Base-by-base conservation (phyloP, 768 basidiomycete genomes). In the Agaricus blazei region DNA sequence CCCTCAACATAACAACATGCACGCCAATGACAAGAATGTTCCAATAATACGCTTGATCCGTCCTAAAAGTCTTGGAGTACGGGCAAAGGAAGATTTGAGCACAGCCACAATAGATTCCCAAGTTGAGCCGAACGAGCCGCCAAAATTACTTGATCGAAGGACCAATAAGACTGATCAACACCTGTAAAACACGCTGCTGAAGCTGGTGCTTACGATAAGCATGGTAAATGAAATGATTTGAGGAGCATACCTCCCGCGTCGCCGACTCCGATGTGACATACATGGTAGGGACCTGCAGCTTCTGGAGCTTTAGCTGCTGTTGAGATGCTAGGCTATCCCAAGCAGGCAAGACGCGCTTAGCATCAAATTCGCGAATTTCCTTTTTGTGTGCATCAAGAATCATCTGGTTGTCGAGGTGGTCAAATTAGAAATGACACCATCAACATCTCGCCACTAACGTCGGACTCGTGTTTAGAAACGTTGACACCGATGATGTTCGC, bases 251-350 rank as follows among this genome's bases (percentile, higher is more conserved):
- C 76, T 89, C 77, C 71, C 78, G 69, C 59, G 84, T 79, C 3
- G 71, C 63, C 38, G 63, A 62, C 43, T 75, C 74, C 43, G 63
- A 68, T 2, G 86, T 83, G 11, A 73, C 68, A 64, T 80, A 88
- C 86, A 93, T 91, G 2, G 81, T 75, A 14, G 91, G 91, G 12
- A 93, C 79, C 40, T 76, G 72, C 44, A 85, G 70, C 29, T 74
- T 66, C 60, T 83, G 81, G 47, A 93, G 72, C 14, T 79, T 70
- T 0, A 71, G 64, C 68, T 93, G 90, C 65, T 93, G 91, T 61
- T 80, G 82, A 48, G 79, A 70, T 19, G 85, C 67, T n/a, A 93
- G 74, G 19, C 79, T 80, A 63, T 90, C 90, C 88, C 90, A 93
- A 8, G 88, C 86, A 2, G 82, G 74, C 5, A 92, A 67, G 9